These are phyloP conservation scores for Volvox africanus DNA, from an alignment of 139 green algal genomes.

Conservation along the genomic window DNA sequence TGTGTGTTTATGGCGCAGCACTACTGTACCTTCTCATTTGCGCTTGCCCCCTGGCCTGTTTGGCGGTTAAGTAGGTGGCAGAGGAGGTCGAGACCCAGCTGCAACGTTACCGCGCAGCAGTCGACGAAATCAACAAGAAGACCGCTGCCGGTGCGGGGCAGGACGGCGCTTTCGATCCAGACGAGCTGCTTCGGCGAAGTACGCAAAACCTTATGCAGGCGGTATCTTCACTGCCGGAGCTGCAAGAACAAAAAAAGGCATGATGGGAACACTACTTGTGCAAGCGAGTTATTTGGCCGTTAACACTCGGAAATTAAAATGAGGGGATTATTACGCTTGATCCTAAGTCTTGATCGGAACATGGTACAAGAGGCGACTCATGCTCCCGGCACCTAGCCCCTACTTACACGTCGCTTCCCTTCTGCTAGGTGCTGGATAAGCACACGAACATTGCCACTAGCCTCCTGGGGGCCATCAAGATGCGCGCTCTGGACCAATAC, in stretches of 20 bases:
- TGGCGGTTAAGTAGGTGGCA: slow-evolving; percentile 59
- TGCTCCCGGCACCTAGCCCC: no score
- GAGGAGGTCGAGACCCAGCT: slow-evolving; percentile 86
- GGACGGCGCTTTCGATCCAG: slow-evolving; percentile 64
- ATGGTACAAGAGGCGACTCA: no score
- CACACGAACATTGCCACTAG: slow-evolving; percentile 97
- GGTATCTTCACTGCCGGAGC: slow-evolving; percentile 83
- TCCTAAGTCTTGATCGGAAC: no score
- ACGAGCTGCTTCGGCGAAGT: slow-evolving; percentile 73
- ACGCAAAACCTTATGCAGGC: slow-evolving; percentile 89
- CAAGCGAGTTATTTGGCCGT: no score
- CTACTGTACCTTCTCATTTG: no score
- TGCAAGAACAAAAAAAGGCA: slow-evolving; percentile 58
- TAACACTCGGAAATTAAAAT: no score
- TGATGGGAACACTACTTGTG: not conserved
- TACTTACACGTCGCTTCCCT: not conserved
- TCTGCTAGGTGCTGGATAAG: slow-evolving; percentile 92
- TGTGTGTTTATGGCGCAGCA: no score
- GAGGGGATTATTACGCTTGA: no score
- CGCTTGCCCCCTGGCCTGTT: not conserved
- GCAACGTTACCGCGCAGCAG: slow-evolving; percentile 87
- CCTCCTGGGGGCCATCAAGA: slow-evolving; percentile 93
- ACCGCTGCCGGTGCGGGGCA: slow-evolving; percentile 57
- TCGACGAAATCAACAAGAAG: slow-evolving; percentile 94
- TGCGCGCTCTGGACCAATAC: slow-evolving; percentile 86